Evolutionary conservation across 2,329 filamentous ascomycete genomes (phyloP), one percentile per base, ranked within the genome.

Genomic region (Nigrospora sphaerica): DNA sequence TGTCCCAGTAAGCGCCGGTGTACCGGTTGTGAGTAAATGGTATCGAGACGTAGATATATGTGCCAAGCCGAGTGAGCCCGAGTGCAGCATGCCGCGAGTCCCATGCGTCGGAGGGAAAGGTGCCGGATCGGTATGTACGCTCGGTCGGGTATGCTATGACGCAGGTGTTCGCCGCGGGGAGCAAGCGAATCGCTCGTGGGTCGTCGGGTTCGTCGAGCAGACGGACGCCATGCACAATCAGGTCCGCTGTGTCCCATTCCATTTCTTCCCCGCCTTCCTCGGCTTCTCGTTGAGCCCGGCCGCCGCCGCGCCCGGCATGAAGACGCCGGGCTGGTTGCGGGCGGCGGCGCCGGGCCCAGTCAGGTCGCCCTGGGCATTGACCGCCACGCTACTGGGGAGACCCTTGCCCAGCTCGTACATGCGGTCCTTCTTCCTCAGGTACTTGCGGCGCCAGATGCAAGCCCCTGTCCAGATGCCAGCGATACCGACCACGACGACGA

Each of bases 401-500:
- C 69, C 66, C 52, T 73, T 72, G 57, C 67, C 68, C 12, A 75
- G 66, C 32, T 72, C 69, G 52, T 72, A 72, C 57, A 76, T 71
- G 36, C 73, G 73, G 57, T 86, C 83, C 65, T 75, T 81, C 67
- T 81, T 86, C 52, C 80, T 80, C 52, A 88, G 72, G 65, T 91
- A 85, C 54, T 85, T 83, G 47, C 82, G 81, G 54, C 88, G 85
- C 68, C 88, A 80, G 63, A 85, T 78, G 58, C 83, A 80, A 35
- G 83, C 85, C 16, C 78, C 73, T 35, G 85, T 67, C 73, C 84
- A 86, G 57, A 88, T 77, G 47, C 73, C 72, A 13, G 75, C 68
- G 50, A 95, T 86, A 45, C 73, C 83, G 49, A 92, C 70, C 38
- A 84, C 75, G 28, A 95, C 74, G 51, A 92, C 70, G 53, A 89